phyloP scores from a whole-genome alignment of 2,329 filamentous ascomycete genomes.

The Talaromyces sp. region DNA sequence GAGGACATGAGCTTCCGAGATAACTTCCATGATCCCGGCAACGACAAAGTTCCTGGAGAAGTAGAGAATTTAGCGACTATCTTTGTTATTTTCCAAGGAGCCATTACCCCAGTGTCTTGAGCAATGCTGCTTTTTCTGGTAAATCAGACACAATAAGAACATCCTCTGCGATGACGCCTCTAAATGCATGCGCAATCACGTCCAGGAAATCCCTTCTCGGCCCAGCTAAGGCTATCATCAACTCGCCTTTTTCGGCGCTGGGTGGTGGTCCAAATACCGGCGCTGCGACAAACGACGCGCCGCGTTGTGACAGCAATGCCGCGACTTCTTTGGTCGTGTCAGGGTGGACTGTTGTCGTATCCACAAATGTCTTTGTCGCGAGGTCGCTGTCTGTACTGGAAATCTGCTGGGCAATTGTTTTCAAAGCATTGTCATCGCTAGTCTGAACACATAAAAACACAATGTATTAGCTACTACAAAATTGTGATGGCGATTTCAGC shows the following conservation, averaged over 20 bases:
- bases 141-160: slow-evolving; percentile 12
- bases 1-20: slow-evolving; percentile 25
- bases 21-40: slow-evolving; percentile 19
- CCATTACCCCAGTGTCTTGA: slow-evolving; percentile 11
- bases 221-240: slow-evolving; percentile 9
- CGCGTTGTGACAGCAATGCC: neutral
- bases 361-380: slow-evolving; percentile 7
- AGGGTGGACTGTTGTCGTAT: slow-evolving; percentile 13
- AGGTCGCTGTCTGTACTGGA: slow-evolving; percentile 4
- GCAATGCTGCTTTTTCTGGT: slow-evolving; percentile 11
- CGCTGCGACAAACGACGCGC: slow-evolving; percentile 1
- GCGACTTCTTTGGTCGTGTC: slow-evolving; percentile 6
- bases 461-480: neutral
- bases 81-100: neutral
- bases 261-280: slow-evolving; percentile 12
- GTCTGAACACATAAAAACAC: neutral
- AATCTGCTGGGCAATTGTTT: neutral
- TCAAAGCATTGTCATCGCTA: neutral
- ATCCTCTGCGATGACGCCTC: slow-evolving; percentile 11
- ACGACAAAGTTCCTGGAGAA: slow-evolving; percentile 15
- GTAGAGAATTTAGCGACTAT: neutral
- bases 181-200: neutral
- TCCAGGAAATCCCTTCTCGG: slow-evolving; percentile 2
- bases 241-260: slow-evolving; percentile 7
- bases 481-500: neutral